These are phyloP conservation scores for Thermothielavioides terrestris DNA, from an alignment of 495 filamentous ascomycete genomes.

Conservation along the genomic window DNA sequence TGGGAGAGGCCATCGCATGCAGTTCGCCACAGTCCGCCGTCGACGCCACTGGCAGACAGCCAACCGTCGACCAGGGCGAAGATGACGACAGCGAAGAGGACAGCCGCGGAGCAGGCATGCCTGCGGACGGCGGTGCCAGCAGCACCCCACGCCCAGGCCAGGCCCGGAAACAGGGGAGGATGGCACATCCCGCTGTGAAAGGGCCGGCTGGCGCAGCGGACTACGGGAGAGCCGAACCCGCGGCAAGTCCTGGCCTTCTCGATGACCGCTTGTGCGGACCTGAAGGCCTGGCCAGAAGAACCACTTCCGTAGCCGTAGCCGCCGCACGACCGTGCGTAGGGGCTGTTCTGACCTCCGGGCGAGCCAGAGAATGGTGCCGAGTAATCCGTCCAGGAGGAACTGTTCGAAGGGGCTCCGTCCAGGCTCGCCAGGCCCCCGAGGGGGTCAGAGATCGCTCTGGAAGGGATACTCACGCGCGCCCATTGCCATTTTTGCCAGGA, in stretches of 20 bases:
- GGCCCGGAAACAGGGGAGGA: too few relatives aligned
- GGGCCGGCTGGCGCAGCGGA: too few relatives aligned
- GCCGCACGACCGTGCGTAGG: background rate
- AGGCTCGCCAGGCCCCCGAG: constrained; percentile 1
- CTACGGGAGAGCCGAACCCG: too few relatives aligned
- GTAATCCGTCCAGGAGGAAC: background rate
- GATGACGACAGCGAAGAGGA: background rate
- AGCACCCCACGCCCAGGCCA: too few relatives aligned
- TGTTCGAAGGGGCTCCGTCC: background rate
- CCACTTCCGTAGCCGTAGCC: background rate
- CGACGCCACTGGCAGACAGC: background rate
- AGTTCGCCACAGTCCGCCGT: too few relatives aligned
- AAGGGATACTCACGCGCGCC: background rate
- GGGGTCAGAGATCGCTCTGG: background rate
- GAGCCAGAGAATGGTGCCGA: background rate
- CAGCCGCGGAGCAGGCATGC: background rate
- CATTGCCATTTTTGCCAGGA: constrained; percentile 5
- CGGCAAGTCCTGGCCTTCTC: background rate
- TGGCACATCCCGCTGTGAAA: too few relatives aligned
- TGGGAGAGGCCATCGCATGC: too few relatives aligned
- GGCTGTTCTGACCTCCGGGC: background rate
- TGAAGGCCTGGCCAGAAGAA: background rate
- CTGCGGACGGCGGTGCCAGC: background rate
- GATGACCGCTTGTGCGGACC: too few relatives aligned
- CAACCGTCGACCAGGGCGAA: background rate